phyloP scores from a whole-genome alignment of 1,284 basidiomycete species.

The Ustilago nuda region DNA sequence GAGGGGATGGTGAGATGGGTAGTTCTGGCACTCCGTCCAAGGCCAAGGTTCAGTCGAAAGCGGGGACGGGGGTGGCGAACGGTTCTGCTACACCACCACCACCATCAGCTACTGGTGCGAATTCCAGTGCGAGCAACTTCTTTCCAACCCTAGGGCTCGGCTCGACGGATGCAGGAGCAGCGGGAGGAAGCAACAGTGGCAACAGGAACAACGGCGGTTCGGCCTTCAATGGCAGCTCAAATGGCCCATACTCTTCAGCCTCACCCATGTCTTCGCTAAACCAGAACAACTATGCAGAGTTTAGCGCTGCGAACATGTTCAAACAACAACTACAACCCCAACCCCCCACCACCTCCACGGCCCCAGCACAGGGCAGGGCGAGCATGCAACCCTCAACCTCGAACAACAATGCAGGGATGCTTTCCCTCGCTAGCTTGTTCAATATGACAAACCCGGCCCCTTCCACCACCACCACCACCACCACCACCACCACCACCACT shows the following conservation, averaged over 20 bases:
- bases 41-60: conserved; percentile 3
- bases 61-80: not conserved
- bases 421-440: conserved; percentile 37
- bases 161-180: not conserved
- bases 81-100: not conserved
- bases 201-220: not conserved
- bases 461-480: conserved; percentile 1
- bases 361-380: not conserved
- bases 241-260: conserved; percentile 42
- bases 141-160: conserved; percentile 30
- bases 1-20: not conserved
- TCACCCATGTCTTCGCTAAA: conserved; percentile 36
- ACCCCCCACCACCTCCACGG: not conserved
- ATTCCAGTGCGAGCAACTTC: conserved; percentile 13
- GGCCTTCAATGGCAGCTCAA: conserved; percentile 18
- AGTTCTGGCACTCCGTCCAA: conserved; percentile 22
- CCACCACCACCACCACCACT: not conserved
- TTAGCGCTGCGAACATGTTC: conserved; percentile 31
- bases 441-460: conserved; percentile 2
- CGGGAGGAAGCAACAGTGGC: not conserved
- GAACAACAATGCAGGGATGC: conserved; percentile 23
- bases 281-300: conserved; percentile 23
- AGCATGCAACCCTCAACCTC: conserved; percentile 22
- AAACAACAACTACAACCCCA: conserved; percentile 22
- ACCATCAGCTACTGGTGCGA: not conserved